A percentile compares a stretch with the other conserved stretches of the same genome.
Conservation (phyloP, 306 rosid genomes). For the Gynostemma pentaphyllum region DNA sequence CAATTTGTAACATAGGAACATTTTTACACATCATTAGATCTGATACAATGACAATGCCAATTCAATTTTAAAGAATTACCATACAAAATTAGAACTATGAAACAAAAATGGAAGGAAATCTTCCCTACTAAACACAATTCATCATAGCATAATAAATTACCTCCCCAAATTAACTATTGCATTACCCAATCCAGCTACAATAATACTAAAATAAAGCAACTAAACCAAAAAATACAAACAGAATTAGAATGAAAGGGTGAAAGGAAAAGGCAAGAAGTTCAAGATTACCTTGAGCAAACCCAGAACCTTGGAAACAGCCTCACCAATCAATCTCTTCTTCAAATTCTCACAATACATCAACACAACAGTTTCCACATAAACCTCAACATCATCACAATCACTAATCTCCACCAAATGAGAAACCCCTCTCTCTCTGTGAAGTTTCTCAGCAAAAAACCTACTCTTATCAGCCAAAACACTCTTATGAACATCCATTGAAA, state of each 20-base stretch:
- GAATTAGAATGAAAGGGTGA: no score
- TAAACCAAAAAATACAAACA: conserved; percentile 13
- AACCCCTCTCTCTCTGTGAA: conserved; percentile 29
- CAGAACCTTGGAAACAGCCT: conserved; percentile 58
- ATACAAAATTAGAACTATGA: no score
- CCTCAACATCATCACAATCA: no score
- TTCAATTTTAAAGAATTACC: no score
- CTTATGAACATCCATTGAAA: conserved; percentile 67
- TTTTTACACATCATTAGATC: background rate
- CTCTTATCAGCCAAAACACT: conserved; percentile 54
- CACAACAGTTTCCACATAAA: conserved; percentile 65
- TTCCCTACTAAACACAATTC: background rate
- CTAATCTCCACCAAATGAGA: conserved; percentile 74
- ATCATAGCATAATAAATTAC: no score
- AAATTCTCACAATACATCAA: conserved; percentile 70
- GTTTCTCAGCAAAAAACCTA: conserved; percentile 68
- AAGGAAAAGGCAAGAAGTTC: background rate
- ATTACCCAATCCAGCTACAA: no score
- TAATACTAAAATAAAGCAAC: no score
- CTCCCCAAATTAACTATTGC: background rate
- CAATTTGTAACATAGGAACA: background rate
- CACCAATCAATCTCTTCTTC: conserved; percentile 45
- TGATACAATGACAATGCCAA: no score
- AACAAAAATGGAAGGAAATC: background rate
- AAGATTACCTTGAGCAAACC: conserved; percentile 65